A percentile compares a stretch with the other conserved stretches of the same genome.
These are phyloP conservation scores for Crithidia bombi DNA, from an alignment of 208 protist genomes.

Conservation along the genomic window DNA sequence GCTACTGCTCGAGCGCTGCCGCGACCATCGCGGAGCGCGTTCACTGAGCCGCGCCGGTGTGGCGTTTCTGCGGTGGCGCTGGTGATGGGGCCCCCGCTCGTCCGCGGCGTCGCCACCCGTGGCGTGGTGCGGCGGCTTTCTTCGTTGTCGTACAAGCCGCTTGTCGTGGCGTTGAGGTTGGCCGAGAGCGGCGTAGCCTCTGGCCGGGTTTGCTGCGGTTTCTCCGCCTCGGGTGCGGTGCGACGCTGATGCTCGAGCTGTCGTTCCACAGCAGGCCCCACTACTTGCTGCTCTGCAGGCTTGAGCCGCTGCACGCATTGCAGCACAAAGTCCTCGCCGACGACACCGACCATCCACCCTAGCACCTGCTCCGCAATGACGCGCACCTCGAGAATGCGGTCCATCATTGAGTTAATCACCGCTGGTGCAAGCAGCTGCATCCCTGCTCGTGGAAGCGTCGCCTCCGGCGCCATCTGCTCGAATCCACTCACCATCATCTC, in stretches of 20 bases:
- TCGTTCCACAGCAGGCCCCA: conserved; percentile 72
- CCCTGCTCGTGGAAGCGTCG: conserved; percentile 43
- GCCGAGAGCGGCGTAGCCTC: not conserved
- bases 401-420: conserved; percentile 75
- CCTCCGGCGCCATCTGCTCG: conserved; percentile 44
- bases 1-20: conserved; percentile 2
- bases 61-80: conserved; percentile 16
- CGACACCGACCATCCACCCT: conserved; percentile 61
- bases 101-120: conserved; percentile 1
- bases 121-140: conserved; percentile 23
- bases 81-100: not conserved
- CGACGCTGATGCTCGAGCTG: conserved; percentile 53
- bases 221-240: not conserved
- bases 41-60: conserved; percentile 11
- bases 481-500: conserved; percentile 80
- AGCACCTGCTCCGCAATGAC: conserved; percentile 76
- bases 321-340: conserved; percentile 69
- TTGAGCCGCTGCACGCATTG: conserved; percentile 65
- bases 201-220: conserved; percentile 3
- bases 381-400: conserved; percentile 84
- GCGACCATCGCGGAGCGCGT: not conserved
- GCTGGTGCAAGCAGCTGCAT: conserved; percentile 59
- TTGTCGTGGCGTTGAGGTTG: conserved; percentile 20
- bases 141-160: conserved; percentile 27
- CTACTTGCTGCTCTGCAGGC: conserved; percentile 79